Evolutionary conservation across 2,329 filamentous ascomycete species (phyloP).

Genomic region (Calonectria pseudoturangicola): DNA sequence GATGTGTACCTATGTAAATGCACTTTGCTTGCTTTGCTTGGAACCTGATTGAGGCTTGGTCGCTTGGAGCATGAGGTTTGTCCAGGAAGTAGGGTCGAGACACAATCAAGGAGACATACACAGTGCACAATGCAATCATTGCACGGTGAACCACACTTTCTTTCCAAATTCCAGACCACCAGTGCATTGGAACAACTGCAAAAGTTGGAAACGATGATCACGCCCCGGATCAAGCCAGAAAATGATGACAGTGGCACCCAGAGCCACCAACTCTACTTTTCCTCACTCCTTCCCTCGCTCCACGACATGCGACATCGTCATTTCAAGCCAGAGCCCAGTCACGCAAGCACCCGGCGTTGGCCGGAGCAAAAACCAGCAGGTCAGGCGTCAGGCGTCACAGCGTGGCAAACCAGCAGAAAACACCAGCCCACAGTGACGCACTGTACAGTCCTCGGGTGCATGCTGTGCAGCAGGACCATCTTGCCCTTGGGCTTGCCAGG

Average conservation of each 20-base stretch:
- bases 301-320: conserved; percentile 7
- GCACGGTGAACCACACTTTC: background rate
- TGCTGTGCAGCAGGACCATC: conserved; percentile 9
- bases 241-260: conserved; percentile 32
- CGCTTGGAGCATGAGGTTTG: conserved; percentile 12
- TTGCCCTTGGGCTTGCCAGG: conserved; percentile 12
- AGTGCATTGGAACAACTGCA: background rate
- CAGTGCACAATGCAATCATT: background rate
- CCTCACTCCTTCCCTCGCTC: background rate
- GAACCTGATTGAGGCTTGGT: conserved; percentile 2
- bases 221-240: conserved; percentile 16
- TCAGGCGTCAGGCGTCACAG: conserved; percentile 30
- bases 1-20: background rate
- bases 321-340: conserved; percentile 23
- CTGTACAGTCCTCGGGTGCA: conserved; percentile 11
- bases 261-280: conserved; percentile 16
- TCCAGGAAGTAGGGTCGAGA: conserved; percentile 13
- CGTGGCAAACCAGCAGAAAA: conserved; percentile 31
- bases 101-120: background rate
- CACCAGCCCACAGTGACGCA: conserved; percentile 38
- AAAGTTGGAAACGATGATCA: conserved; percentile 18
- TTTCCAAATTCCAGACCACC: conserved; percentile 12
- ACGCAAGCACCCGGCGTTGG: conserved; percentile 36
- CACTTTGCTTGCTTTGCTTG: conserved; percentile 20
- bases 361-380: conserved; percentile 32